phyloP scores from a whole-genome alignment of 2,329 filamentous ascomycete species.

The Botrytis pseudocinerea region DNA sequence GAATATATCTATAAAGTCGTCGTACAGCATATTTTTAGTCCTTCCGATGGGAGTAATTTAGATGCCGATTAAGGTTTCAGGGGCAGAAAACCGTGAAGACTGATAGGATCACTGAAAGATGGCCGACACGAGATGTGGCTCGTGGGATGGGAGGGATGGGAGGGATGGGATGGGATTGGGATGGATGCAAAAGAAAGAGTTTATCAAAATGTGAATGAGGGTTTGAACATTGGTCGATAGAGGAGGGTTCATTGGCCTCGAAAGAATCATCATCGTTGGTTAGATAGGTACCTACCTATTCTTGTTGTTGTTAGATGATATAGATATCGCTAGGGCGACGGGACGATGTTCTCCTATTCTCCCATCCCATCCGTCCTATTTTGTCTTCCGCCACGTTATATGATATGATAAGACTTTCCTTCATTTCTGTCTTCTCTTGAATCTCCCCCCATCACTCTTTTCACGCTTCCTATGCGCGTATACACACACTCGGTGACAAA shows the following conservation, averaged over 20 bases:
- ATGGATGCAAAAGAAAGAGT: background rate
- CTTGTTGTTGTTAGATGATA: background rate
- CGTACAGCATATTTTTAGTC: background rate
- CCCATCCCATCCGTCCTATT: background rate
- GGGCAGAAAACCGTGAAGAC: background rate
- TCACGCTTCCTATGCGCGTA: background rate
- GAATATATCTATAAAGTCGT: background rate
- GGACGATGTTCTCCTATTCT: constrained; percentile 2
- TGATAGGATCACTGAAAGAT: background rate
- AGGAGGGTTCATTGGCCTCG: constrained; percentile 1
- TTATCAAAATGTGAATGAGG: background rate
- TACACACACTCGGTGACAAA: background rate
- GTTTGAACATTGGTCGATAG: background rate
- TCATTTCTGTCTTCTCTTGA: background rate
- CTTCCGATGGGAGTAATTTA: background rate
- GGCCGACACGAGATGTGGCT: constrained; percentile 1
- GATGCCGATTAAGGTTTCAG: constrained; percentile 16
- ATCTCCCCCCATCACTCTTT: background rate
- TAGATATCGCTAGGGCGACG: background rate
- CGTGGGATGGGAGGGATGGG: background rate
- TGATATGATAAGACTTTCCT: background rate
- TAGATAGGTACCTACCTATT: too few species aligned
- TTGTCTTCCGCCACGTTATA: background rate
- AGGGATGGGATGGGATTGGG: too few species aligned
- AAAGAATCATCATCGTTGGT: constrained; percentile 8